Conservation (phyloP, 2,329 filamentous ascomycete species). For the Penicillium sclerotiorum region DNA sequence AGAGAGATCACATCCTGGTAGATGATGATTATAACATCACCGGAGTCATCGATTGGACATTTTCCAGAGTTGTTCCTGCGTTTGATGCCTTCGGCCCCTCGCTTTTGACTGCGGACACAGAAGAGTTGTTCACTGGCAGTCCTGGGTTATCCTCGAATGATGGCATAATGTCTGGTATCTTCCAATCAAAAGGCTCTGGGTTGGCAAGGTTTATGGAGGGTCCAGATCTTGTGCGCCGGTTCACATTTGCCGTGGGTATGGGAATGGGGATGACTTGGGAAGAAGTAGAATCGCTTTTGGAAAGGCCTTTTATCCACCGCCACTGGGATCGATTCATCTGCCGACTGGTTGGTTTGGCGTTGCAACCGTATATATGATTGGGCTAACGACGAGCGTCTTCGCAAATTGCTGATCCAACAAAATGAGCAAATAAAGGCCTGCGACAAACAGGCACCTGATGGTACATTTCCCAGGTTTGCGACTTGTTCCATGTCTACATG, state of each 20-base stretch:
- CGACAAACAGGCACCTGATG: not conserved
- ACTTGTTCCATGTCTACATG: conserved; percentile 10
- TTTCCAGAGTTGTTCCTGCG: conserved; percentile 5
- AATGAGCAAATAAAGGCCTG: not conserved
- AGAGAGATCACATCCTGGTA: conserved; percentile 53
- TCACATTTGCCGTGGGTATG: conserved; percentile 8
- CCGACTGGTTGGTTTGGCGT: conserved; percentile 5
- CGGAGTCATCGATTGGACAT: conserved; percentile 52
- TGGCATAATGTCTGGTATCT: not conserved
- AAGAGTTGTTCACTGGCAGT: conserved; percentile 1
- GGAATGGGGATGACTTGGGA: conserved; percentile 2
- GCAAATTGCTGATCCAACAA: not conserved
- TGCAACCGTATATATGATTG: conserved; percentile 7
- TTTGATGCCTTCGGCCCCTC: conserved; percentile 13
- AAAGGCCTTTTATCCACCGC: conserved; percentile 7
- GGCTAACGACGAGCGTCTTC: conserved; percentile 2
- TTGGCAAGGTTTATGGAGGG: not conserved
- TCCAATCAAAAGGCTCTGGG: not conserved
- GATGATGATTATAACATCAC: conserved; percentile 52
- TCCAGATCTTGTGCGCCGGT: conserved; percentile 9
- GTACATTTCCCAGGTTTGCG: not conserved
- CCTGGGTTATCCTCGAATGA: not conserved
- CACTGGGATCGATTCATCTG: not conserved
- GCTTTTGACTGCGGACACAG: conserved; percentile 6
- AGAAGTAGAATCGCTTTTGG: conserved; percentile 2